These are phyloP conservation scores for Hemisphaericaspora lyxosophila DNA, from an alignment of 1,139 yeast genomes.

Conservation along the genomic window DNA sequence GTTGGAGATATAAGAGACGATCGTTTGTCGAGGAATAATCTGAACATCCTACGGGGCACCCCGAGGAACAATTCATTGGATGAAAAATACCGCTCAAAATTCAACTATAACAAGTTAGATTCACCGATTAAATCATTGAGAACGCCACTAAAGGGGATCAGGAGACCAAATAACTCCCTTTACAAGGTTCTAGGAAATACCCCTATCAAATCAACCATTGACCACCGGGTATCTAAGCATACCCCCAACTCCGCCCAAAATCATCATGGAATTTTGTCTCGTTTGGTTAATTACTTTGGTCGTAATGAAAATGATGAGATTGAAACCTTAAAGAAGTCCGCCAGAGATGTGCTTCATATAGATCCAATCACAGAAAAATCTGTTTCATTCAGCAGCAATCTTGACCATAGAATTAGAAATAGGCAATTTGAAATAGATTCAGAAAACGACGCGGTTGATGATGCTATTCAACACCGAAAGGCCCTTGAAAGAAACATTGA, in stretches of 20 bases:
- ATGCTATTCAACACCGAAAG: constrained; percentile 11
- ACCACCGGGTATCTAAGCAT: constrained; percentile 11
- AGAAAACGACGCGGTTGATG: constrained; percentile 14
- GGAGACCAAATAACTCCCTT: constrained; percentile 12
- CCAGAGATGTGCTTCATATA: constrained; percentile 14
- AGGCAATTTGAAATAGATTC: constrained; percentile 5
- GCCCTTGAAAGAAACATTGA: constrained; percentile 3
- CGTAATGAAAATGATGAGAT: constrained; percentile 13
- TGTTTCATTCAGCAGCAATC: constrained; percentile 10
- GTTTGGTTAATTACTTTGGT: constrained; percentile 15
- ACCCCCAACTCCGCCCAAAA: not conserved
- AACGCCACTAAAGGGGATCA: constrained; percentile 9
- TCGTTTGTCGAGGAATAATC: not conserved
- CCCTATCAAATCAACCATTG: constrained; percentile 1
- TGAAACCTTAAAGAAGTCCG: constrained; percentile 14
- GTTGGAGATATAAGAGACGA: too few species aligned
- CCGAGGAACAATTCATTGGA: too few species aligned
- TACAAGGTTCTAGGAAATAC: constrained; percentile 14
- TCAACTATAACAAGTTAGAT: not conserved
- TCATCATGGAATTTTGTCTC: constrained; percentile 15
- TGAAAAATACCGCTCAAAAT: not conserved
- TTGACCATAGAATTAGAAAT: not conserved
- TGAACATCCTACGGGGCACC: too few species aligned
- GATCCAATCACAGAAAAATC: constrained; percentile 11
- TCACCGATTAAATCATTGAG: constrained; percentile 17